phyloP scores from a whole-genome alignment of 2,329 filamentous ascomycete species.

The Fusarium mundagurra region DNA sequence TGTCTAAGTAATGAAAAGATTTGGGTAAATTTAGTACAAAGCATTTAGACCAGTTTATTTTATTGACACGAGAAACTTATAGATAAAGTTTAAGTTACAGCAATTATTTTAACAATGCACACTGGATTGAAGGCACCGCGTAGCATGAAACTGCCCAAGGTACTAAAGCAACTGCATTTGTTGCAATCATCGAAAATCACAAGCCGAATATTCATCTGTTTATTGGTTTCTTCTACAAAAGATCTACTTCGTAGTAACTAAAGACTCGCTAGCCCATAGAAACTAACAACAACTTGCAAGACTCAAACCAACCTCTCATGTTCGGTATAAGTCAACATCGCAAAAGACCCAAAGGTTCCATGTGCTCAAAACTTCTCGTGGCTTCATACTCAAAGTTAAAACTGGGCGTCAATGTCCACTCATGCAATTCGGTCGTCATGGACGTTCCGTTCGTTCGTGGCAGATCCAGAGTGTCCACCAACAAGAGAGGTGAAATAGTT shows the following conservation, averaged over 20 bases:
- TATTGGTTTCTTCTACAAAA: background rate
- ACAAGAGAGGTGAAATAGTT: slow-evolving; percentile 7
- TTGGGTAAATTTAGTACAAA: background rate
- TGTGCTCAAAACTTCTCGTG: background rate
- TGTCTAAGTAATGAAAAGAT: background rate
- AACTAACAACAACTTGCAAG: background rate
- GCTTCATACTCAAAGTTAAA: background rate
- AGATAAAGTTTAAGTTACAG: too few species aligned
- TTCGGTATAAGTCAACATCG: background rate
- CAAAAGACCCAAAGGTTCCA: background rate
- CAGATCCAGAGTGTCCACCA: background rate
- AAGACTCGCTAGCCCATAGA: background rate
- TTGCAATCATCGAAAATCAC: background rate
- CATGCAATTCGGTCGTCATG: background rate
- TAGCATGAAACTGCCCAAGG: background rate
- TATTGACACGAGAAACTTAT: background rate
- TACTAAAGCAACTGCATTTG: too few species aligned
- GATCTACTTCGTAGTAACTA: background rate
- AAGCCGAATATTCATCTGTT: background rate
- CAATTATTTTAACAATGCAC: background rate
- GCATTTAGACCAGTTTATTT: too few species aligned
- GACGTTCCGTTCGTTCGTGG: background rate
- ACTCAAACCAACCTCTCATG: background rate
- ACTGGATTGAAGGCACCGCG: background rate
- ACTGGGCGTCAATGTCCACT: background rate